Evolutionary conservation across 2,329 filamentous ascomycete genomes (phyloP).

Genomic region (Botrytis galanthina): DNA sequence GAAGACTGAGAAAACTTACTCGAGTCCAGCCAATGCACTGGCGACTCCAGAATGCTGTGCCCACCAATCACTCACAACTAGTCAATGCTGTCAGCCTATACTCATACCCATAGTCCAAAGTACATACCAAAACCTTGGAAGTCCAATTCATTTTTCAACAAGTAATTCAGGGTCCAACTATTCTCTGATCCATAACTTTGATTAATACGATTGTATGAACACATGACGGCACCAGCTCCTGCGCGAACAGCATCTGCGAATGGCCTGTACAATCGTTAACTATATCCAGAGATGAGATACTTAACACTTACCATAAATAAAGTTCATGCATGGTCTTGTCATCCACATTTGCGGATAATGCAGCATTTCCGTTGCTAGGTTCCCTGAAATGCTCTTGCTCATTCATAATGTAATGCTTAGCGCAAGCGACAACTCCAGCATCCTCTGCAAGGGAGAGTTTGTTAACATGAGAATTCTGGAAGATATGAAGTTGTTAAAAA

Average conservation of each 20-base stretch:
- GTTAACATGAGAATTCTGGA: not conserved
- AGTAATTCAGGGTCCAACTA: slow-evolving; percentile 68
- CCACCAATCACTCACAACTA: slow-evolving; percentile 73
- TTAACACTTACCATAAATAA: slow-evolving; percentile 49
- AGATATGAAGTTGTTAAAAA: not conserved
- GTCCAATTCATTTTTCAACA: slow-evolving; percentile 76
- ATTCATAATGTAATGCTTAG: slow-evolving; percentile 68
- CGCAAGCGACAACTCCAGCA: slow-evolving; percentile 77
- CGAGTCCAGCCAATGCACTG: slow-evolving; percentile 70
- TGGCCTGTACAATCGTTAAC: slow-evolving; percentile 39
- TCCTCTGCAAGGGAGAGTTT: slow-evolving; percentile 49
- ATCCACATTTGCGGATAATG: slow-evolving; percentile 63
- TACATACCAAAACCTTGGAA: slow-evolving; percentile 66
- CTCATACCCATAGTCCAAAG: not conserved
- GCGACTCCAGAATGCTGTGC: slow-evolving; percentile 70
- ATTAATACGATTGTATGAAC: slow-evolving; percentile 63
- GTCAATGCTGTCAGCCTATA: slow-evolving; percentile 17
- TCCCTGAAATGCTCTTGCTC: slow-evolving; percentile 60
- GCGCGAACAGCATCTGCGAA: slow-evolving; percentile 60
- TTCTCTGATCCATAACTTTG: slow-evolving; percentile 80
- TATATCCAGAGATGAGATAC: no score
- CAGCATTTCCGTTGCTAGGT: slow-evolving; percentile 42
- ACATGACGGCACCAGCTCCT: slow-evolving; percentile 80
- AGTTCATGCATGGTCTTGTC: slow-evolving; percentile 61
- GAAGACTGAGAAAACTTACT: not conserved